Evolutionary conservation across 352 stramenopile species (phyloP).

Genomic region (Globisporangium spiculum): DNA sequence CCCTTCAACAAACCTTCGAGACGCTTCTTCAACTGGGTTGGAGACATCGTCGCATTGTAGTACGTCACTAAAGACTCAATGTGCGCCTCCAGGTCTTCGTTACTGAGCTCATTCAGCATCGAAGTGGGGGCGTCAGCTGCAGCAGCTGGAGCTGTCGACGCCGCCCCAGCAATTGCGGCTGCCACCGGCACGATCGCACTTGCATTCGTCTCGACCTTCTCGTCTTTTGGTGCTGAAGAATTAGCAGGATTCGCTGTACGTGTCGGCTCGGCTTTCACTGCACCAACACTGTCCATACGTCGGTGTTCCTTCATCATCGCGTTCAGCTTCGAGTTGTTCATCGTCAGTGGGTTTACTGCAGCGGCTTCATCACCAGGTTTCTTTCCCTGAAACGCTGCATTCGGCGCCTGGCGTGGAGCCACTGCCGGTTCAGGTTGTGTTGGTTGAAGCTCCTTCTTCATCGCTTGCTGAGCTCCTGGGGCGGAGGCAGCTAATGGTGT

Average conservation of each 20-base stretch:
- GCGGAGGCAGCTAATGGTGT: background rate
- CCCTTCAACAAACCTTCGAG: constrained; percentile 91
- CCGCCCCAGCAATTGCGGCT: constrained; percentile 19
- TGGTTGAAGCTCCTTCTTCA: constrained; percentile 31
- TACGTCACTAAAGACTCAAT: constrained; percentile 90
- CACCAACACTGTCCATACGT: constrained; percentile 56
- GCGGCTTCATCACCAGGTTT: constrained; percentile 18
- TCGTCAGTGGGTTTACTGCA: constrained; percentile 63
- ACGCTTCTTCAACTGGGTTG: constrained; percentile 89
- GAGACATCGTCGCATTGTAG: constrained; percentile 86
- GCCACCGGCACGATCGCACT: constrained; percentile 16
- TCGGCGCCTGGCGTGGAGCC: background rate
- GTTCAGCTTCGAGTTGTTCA: constrained; percentile 86
- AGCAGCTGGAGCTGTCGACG: constrained; percentile 30
- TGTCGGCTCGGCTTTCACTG: constrained; percentile 19
- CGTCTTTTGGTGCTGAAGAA: constrained; percentile 2
- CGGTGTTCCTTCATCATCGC: constrained; percentile 84
- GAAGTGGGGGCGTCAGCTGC: constrained; percentile 65
- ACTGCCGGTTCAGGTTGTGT: background rate
- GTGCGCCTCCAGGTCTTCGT: constrained; percentile 94
- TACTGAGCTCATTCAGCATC: constrained; percentile 89
- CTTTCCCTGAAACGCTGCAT: constrained; percentile 1
- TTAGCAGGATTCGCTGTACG: background rate
- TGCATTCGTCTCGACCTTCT: constrained; percentile 12
- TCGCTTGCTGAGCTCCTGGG: background rate